Conservation (phyloP, 768 basidiomycete species). For the Rubroboletus satanas region DNA sequence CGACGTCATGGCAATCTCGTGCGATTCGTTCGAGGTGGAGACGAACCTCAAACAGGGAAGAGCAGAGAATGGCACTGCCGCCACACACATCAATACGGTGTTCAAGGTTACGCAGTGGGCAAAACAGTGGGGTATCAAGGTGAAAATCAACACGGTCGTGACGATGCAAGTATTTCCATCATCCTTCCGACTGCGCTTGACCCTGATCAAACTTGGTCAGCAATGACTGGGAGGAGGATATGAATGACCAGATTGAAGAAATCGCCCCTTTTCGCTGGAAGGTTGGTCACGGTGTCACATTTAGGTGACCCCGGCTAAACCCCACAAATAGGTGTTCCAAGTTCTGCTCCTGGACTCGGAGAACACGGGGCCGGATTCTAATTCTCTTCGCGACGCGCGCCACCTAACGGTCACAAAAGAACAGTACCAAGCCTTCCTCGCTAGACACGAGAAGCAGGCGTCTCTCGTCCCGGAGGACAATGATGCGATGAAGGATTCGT, state of each 20-base stretch:
- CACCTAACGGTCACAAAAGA: conserved; percentile 28
- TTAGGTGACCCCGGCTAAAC: background rate
- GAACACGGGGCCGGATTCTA: conserved; percentile 23
- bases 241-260: conserved; percentile 31
- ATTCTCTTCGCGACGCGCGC: conserved; percentile 28
- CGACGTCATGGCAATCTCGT: no score
- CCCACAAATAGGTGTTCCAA: conserved; percentile 27
- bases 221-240: conserved; percentile 35
- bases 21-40: conserved; percentile 26
- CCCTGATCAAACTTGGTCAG: conserved; percentile 8
- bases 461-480: conserved; percentile 37
- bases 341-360: conserved; percentile 29
- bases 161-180: conserved; percentile 18
- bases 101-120: conserved; percentile 33
- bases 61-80: conserved; percentile 24
- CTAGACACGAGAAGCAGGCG: conserved; percentile 23
- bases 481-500: conserved; percentile 37
- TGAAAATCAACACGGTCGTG: conserved; percentile 35
- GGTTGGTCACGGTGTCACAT: conserved; percentile 11
- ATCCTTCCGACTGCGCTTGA: background rate
- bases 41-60: conserved; percentile 30
- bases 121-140: conserved; percentile 25
- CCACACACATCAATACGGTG: conserved; percentile 27
- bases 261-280: conserved; percentile 34
- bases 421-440: conserved; percentile 34